phyloP scores from a whole-genome alignment of 306 rosid genomes.

The Malus fusca region DNA sequence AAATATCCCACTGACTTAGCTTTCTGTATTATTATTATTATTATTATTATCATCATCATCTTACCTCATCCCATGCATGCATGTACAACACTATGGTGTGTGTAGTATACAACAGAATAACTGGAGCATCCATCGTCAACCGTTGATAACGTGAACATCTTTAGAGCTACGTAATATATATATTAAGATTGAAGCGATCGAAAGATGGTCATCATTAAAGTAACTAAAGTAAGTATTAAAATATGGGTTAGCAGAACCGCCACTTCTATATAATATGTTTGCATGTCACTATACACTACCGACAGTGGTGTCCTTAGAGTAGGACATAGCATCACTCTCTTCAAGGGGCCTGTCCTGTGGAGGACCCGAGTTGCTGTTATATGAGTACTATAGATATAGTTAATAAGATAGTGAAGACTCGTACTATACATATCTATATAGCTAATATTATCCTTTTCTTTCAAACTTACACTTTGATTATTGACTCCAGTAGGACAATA shows the following conservation, averaged over 20 bases:
- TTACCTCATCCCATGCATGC: neutral
- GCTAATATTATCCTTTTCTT: neutral
- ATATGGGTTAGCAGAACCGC: neutral
- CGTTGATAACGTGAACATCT: neutral
- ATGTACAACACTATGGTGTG: neutral
- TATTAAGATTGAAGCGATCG: neutral
- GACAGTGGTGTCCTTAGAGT: neutral
- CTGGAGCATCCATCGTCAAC: neutral
- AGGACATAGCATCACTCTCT: neutral
- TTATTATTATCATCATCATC: too few species aligned
- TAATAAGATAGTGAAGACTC: neutral
- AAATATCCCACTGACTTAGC: too few species aligned
- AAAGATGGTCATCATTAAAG: neutral
- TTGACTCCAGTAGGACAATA: too few species aligned
- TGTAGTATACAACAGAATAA: neutral
- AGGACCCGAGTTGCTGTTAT: neutral
- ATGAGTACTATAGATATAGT: neutral
- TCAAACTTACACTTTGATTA: too few species aligned
- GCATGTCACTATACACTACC: neutral
- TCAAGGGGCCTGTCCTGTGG: neutral
- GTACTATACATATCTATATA: neutral
- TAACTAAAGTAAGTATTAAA: neutral
- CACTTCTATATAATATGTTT: neutral
- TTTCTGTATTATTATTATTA: too few species aligned
- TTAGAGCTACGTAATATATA: neutral